Conservation (phyloP, 2,329 filamentous ascomycete species). For the Apiospora malaysiana region DNA sequence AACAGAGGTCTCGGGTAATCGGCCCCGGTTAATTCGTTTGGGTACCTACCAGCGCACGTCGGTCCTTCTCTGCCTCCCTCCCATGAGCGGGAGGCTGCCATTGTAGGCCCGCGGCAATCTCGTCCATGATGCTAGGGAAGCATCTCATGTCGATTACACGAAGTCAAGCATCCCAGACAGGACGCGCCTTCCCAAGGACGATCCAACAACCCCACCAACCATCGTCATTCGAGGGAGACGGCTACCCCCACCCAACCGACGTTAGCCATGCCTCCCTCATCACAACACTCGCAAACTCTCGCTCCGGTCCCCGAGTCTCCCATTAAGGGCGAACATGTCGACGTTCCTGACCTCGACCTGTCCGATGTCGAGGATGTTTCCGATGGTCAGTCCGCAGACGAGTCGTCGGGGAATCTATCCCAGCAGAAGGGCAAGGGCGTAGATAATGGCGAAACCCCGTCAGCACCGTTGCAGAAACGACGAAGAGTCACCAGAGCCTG, state of each 20-base stretch:
- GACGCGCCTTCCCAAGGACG: conserved; percentile 15
- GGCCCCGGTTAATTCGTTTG: conserved; percentile 8
- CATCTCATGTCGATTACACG: conserved; percentile 11
- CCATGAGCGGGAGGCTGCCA: conserved; percentile 14
- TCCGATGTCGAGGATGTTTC: conserved; percentile 46
- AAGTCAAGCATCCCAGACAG: conserved; percentile 9
- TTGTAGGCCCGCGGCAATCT: conserved; percentile 5
- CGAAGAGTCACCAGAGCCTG: conserved; percentile 81
- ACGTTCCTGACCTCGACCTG: conserved; percentile 41
- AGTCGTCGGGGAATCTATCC: conserved; percentile 40
- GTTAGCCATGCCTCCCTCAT: conserved; percentile 14
- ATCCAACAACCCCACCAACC: conserved; percentile 20
- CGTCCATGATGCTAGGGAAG: conserved; percentile 18
- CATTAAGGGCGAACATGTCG: conserved; percentile 38
- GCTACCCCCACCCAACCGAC: conserved; percentile 17
- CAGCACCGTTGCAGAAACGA: conserved; percentile 73
- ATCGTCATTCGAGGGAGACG: conserved; percentile 18
- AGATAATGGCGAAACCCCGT: conserved; percentile 44
- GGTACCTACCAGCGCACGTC: conserved; percentile 3
- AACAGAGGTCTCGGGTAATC: conserved; percentile 18
- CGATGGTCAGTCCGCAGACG: conserved; percentile 41
- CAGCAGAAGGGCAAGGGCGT: conserved; percentile 31
- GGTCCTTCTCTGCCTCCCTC: neutral
- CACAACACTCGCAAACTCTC: conserved; percentile 15
- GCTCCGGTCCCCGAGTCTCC: conserved; percentile 20